phyloP scores from a whole-genome alignment of 176 grass and related monocot species.

The Paspalum vaginatum region DNA sequence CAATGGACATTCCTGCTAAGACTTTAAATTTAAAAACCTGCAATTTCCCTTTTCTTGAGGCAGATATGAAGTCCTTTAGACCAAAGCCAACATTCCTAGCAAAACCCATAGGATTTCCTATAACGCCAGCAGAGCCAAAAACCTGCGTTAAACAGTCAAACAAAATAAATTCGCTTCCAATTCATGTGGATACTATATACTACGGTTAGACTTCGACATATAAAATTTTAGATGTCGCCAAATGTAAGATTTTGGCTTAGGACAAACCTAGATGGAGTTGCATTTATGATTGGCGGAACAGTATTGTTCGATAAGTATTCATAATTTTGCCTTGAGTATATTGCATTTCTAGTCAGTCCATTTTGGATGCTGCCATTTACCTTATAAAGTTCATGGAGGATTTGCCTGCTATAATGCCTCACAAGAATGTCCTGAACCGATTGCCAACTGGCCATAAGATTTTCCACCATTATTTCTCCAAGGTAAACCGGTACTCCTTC shows the following conservation, averaged over 20 bases:
- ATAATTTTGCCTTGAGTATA: too few relatives aligned
- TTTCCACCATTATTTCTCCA: conserved; percentile 74
- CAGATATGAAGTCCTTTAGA: conserved; percentile 88
- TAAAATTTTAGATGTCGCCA: too few relatives aligned
- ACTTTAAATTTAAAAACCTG: conserved; percentile 59
- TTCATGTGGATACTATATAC: background rate
- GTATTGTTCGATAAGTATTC: too few relatives aligned
- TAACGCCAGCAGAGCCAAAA: conserved; percentile 93
- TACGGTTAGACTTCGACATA: too few relatives aligned
- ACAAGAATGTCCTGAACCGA: conserved; percentile 89
- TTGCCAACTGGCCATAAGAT: conserved; percentile 97
- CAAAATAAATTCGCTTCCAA: conserved; percentile 29
- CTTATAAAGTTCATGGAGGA: conserved; percentile 99
- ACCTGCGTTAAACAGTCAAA: conserved; percentile 54
- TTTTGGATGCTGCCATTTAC: conserved; percentile 51
- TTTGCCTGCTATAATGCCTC: conserved; percentile 90
- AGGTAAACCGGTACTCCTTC: conserved; percentile 93
- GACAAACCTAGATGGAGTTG: too few relatives aligned
- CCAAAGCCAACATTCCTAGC: conserved; percentile 98
- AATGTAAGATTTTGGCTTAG: too few relatives aligned
- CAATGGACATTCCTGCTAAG: conserved; percentile 29
- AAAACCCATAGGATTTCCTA: conserved; percentile 98
- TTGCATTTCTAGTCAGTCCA: conserved; percentile 12
- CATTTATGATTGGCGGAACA: too few relatives aligned
- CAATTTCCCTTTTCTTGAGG: conserved; percentile 79